Evolutionary conservation across 805 yeast genomes (phyloP).

Genomic region (Sugiyamaella mastotermitis): DNA sequence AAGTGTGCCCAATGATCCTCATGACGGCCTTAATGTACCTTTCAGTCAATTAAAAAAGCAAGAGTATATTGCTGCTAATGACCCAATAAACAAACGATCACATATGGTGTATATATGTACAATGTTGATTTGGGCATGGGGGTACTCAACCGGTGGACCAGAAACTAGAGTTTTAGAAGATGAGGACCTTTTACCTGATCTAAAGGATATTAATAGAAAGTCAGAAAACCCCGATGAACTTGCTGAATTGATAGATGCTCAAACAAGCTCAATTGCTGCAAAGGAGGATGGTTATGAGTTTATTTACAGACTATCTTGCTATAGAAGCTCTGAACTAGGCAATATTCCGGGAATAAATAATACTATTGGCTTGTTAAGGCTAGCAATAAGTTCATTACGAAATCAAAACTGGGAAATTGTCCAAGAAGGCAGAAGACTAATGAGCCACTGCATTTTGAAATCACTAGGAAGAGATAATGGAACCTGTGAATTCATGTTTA

Average conservation of each 20-base stretch:
- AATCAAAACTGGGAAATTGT: slow-evolving; percentile 27
- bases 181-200: slow-evolving; percentile 4
- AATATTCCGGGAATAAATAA: slow-evolving; percentile 40
- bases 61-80: slow-evolving; percentile 20
- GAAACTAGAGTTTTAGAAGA: slow-evolving; percentile 21
- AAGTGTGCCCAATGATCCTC: background rate
- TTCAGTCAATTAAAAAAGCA: slow-evolving; percentile 14
- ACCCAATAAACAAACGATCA: slow-evolving; percentile 27
- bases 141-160: slow-evolving; percentile 28
- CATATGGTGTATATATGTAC: slow-evolving; percentile 24
- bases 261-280: slow-evolving; percentile 16
- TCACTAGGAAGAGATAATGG: slow-evolving; percentile 17
- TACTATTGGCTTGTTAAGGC: slow-evolving; percentile 47
- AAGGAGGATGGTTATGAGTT: slow-evolving; percentile 46
- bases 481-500: slow-evolving; percentile 20
- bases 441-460: slow-evolving; percentile 20
- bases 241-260: slow-evolving; percentile 6
- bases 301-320: slow-evolving; percentile 38
- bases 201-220: slow-evolving; percentile 2
- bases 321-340: slow-evolving; percentile 27
- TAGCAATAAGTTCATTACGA: slow-evolving; percentile 21
- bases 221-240: slow-evolving; percentile 10
- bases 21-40: slow-evolving; percentile 6
- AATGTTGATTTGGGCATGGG: slow-evolving; percentile 30
- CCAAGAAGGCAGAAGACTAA: slow-evolving; percentile 19